A percentile compares a stretch with the other conserved stretches of the same genome.
phyloP scores from a whole-genome alignment of 768 basidiomycete species.

The Tricholoma sp. region DNA sequence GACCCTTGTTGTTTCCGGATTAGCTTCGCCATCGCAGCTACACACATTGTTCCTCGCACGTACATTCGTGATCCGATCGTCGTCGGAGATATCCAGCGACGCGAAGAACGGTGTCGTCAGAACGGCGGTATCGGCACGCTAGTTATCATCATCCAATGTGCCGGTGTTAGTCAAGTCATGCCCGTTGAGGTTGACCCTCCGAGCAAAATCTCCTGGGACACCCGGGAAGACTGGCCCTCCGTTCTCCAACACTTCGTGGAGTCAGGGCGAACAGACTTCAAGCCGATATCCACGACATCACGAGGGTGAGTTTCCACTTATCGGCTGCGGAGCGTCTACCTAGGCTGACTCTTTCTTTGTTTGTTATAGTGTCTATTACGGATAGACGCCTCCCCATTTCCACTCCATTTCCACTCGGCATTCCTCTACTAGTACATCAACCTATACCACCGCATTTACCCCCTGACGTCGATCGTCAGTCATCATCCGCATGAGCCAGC shows the following conservation, averaged over 20 bases:
- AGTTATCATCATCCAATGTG: constrained; percentile 74
- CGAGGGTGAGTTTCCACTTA: constrained; percentile 50
- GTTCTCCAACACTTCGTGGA: constrained; percentile 70
- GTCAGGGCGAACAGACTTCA: constrained; percentile 69
- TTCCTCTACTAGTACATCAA: not conserved
- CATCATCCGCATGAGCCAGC: constrained; percentile 3
- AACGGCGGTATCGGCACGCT: constrained; percentile 73
- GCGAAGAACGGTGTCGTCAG: constrained; percentile 73
- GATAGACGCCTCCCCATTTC: constrained; percentile 22
- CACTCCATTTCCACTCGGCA: constrained; percentile 1
- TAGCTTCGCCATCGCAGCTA: constrained; percentile 64
- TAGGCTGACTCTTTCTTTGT: constrained; percentile 1
- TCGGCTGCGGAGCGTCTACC: constrained; percentile 5
- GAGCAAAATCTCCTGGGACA: constrained; percentile 70
- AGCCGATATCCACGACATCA: constrained; percentile 74
- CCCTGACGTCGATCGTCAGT: constrained; percentile 17
- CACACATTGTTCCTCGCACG: constrained; percentile 66
- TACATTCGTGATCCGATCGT: constrained; percentile 76
- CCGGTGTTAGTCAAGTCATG: constrained; percentile 74
- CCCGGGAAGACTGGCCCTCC: constrained; percentile 65
- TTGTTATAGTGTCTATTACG: constrained; percentile 37
- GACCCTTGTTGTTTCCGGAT: constrained; percentile 3
- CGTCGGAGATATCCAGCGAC: constrained; percentile 67
- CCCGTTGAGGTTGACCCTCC: constrained; percentile 83
- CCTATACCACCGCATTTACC: not conserved